Base-by-base conservation (phyloP, 2,329 filamentous ascomycete genomes). In the Colletotrichum musicola region DNA sequence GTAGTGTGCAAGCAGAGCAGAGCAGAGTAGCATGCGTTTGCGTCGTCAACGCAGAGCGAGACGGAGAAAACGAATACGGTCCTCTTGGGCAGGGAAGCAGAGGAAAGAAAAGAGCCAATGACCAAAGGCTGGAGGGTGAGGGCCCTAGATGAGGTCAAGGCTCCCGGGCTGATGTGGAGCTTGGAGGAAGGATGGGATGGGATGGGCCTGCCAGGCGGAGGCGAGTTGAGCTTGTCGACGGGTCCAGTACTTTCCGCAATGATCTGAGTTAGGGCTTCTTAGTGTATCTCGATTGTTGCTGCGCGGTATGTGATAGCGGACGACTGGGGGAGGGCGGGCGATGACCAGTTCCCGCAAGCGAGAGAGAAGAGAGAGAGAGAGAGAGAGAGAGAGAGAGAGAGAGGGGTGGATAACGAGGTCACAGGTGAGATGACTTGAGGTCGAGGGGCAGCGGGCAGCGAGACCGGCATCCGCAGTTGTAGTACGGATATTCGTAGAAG, bases 361-460 rank as follows among this genome's bases (percentile, higher is more conserved):
- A 69, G 30, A 35, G 30, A 10, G 30, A 10, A 9, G 30, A 25
- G 30, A 35, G 7, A 10, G 30, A 35, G 7, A 10, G 30, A 9
- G 50, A n/a, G n/a, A n/a, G n/a, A n/a, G n/a, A n/a, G n/a, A 9
- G 30, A 25, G 30, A 35, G 7, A 10, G 30, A 35, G 7, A 10
- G 30, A 9, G 50, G 55, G 62, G 62, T 67, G 57, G 54, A 58
- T 54, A 67, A 49, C 46, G 63, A 68, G 53, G 53, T 44, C 57
- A 18, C 63, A 47, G 30, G 30, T 35, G 30, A 35, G 58, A 56
- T 50, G 51, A 69, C 57, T 69, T 69, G 67, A 69, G 67, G 53
- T 68, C 65, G 68, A 64, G 64, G 64, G 56, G 64, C 47, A 68
- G 68, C 68, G 59, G 56, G 64, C 47, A 68, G 68, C 68, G 59